These are phyloP conservation scores for Fusarium incarnatum DNA, from an alignment of 2,329 filamentous ascomycete species.

Conservation along the genomic window DNA sequence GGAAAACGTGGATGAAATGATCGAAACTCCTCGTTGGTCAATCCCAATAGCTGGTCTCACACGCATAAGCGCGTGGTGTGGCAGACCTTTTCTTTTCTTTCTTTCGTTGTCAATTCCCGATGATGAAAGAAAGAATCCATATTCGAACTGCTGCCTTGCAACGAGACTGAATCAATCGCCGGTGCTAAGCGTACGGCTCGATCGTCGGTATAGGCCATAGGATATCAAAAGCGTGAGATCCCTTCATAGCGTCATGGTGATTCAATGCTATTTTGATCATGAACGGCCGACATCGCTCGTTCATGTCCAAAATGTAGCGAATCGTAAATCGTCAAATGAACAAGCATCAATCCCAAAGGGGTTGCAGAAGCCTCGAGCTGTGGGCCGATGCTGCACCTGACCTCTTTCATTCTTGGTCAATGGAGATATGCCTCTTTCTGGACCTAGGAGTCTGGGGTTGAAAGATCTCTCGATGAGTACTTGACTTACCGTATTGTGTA, in stretches of 20 bases:
- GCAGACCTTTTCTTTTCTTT: slow-evolving; percentile 23
- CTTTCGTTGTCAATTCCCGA: slow-evolving; percentile 18
- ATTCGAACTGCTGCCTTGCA: neutral
- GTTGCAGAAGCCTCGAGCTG: slow-evolving; percentile 42
- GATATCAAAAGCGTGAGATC: neutral
- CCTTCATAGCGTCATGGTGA: slow-evolving; percentile 40
- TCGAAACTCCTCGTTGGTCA: slow-evolving; percentile 30
- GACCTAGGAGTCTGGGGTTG: slow-evolving; percentile 31
- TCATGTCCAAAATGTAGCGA: slow-evolving; percentile 23
- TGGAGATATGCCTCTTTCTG: slow-evolving; percentile 44
- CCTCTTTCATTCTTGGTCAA: slow-evolving; percentile 38
- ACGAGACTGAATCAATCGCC: slow-evolving; percentile 6
- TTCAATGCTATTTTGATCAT: slow-evolving; percentile 26
- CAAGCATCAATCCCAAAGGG: slow-evolving; percentile 39
- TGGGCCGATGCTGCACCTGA: slow-evolving; percentile 46
- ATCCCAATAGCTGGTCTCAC: slow-evolving; percentile 34
- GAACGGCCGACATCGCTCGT: slow-evolving; percentile 33
- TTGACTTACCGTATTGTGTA: neutral
- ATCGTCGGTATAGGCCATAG: neutral
- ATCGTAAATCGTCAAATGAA: slow-evolving; percentile 33
- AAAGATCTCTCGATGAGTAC: slow-evolving; percentile 28
- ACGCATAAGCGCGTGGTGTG: slow-evolving; percentile 35
- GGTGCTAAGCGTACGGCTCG: slow-evolving; percentile 21
- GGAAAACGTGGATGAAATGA: slow-evolving; percentile 45
- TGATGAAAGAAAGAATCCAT: neutral